phyloP scores from a whole-genome alignment of 345 rosid species.

The Streptanthus diversifolius region DNA sequence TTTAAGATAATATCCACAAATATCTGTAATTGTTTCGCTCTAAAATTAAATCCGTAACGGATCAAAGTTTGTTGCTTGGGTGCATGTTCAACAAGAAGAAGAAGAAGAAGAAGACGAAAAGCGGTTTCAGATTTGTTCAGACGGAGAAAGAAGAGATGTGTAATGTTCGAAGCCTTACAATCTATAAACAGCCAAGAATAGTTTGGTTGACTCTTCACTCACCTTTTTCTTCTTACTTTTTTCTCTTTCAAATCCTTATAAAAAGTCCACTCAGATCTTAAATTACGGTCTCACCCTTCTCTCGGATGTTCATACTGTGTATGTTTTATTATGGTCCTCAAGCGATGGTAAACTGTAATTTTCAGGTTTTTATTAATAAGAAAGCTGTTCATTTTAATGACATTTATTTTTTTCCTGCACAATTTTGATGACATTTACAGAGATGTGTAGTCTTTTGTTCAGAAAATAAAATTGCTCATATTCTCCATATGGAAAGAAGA shows the following conservation, averaged over 20 bases:
- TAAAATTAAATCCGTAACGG: background rate
- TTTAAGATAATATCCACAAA: background rate
- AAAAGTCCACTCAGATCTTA: slow-evolving; percentile 21
- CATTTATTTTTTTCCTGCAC: background rate
- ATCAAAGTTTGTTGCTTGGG: background rate
- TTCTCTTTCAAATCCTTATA: background rate
- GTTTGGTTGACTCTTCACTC: slow-evolving; percentile 64
- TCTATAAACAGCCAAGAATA: slow-evolving; percentile 43
- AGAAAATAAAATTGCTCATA: background rate
- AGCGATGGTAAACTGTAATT: background rate
- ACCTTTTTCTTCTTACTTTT: background rate
- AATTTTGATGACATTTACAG: background rate
- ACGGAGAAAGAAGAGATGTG: slow-evolving; percentile 43
- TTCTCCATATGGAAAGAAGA: background rate
- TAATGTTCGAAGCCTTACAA: slow-evolving; percentile 73
- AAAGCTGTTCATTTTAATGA: background rate
- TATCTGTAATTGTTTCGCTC: background rate
- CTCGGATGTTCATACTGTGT: background rate
- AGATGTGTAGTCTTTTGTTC: background rate
- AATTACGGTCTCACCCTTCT: slow-evolving; percentile 17
- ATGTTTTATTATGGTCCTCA: background rate
- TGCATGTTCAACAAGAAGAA: slow-evolving; percentile 15
- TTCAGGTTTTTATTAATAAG: background rate
- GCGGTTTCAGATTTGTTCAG: slow-evolving; percentile 32
- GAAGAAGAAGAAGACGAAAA: slow-evolving; percentile 21